Base-by-base conservation (phyloP, 2,329 filamentous ascomycete species). In the Alternaria triticina region DNA sequence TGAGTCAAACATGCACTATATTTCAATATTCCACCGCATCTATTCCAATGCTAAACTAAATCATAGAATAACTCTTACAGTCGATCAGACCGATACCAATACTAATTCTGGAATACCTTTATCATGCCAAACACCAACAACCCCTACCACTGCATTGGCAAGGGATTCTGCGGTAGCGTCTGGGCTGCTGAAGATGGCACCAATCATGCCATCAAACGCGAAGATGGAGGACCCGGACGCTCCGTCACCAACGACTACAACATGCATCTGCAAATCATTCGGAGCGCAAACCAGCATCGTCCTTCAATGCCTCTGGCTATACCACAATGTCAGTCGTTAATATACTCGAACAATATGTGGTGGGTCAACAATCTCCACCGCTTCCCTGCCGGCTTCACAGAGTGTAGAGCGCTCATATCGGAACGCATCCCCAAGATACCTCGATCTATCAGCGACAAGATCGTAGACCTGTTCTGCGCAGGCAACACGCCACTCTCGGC, bases 221-320 rank as follows among this genome's bases (percentile, higher is more conserved):
- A 71, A 66, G 67, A 71, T 43, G 67, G 67, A 30, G 63, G 66
- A 7, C 67, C 67, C 9, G 61, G 59, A 28, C 61, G 69, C 11
- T 71, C 69, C 0, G 13, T 71, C 50, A 64, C 63, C 7, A 71
- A 70, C 22, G 69, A 71, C 54, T 66, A 66, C 59, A 62, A 57
- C 27, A 71, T 67, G 61, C 64, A 71, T 43, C 33, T 62, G 30
- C 30, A 51, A 47, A 12, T 68, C 47, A 45, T 62, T 10, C 43
- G 56, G 46, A 62, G 65, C 57, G 15, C 49, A 17, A 23, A 46
- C 33, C 47, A 55, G n/a, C 46, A 61, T 47, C 46, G 40, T 23
- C 50, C 23, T 15, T 55, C 62, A 10, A 58, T 27, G 20, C 61
- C 61, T 23, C 45, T 71, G 6, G 63, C 44, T 13, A 68, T 69